A percentile compares a stretch with the other conserved stretches of the same genome.
Evolutionary conservation across 2,329 filamentous ascomycete species (phyloP).

Genomic region (Penicillium sp.): DNA sequence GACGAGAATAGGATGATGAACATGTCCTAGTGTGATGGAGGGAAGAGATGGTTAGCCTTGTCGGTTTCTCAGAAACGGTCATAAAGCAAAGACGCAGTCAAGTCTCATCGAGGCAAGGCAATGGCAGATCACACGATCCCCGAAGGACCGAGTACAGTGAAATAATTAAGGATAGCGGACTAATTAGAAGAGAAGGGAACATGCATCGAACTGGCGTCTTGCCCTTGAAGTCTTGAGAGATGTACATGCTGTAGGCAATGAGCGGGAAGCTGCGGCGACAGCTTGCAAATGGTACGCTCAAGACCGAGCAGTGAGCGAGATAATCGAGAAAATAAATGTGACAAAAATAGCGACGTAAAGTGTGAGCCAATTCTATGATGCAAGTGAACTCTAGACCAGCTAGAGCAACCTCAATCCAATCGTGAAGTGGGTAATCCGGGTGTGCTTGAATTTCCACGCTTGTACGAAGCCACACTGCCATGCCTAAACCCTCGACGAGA

Average conservation of each 20-base stretch:
- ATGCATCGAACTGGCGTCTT: constrained; percentile 4
- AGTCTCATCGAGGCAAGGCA: constrained; percentile 1
- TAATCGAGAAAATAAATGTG: not conserved
- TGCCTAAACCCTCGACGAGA: constrained; percentile 35
- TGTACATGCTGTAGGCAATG: constrained; percentile 20
- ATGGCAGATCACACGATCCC: constrained; percentile 4
- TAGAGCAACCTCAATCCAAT: constrained; percentile 40
- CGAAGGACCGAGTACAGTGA: constrained; percentile 1
- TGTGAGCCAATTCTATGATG: constrained; percentile 11
- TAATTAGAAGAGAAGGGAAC: constrained; percentile 12
- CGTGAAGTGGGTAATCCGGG: constrained; percentile 38
- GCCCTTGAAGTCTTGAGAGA: constrained; percentile 10
- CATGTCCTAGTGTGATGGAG: constrained; percentile 47
- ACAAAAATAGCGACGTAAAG: constrained; percentile 7
- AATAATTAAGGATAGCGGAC: constrained; percentile 13
- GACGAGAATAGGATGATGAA: constrained; percentile 52
- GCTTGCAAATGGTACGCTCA: not conserved
- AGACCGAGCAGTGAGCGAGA: constrained; percentile 4
- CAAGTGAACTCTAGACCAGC: constrained; percentile 28
- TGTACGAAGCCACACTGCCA: constrained; percentile 27
- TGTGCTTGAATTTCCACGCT: constrained; percentile 26
- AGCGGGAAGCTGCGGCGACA: not conserved
- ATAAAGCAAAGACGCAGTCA: constrained; percentile 8
- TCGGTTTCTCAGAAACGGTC: constrained; percentile 1
- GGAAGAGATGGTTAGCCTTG: constrained; percentile 18